These are phyloP conservation scores for Graphiopsis chlorocephala DNA, from an alignment of 2,329 filamentous ascomycete genomes.

Conservation along the genomic window DNA sequence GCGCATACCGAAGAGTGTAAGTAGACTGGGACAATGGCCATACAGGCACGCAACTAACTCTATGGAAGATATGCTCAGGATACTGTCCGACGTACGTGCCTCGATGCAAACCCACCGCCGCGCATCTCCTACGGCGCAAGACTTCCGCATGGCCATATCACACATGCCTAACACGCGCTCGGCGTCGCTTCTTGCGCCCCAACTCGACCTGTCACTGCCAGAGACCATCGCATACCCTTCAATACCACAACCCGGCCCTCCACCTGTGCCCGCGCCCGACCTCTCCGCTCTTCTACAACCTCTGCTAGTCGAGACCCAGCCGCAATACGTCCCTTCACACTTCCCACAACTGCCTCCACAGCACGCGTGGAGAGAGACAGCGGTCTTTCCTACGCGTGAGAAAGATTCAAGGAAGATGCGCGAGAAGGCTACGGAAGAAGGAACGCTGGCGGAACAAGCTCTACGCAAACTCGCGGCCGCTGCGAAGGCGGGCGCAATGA, in stretches of 20 bases:
- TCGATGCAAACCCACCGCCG: slow-evolving; percentile 59
- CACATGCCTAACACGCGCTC: slow-evolving; percentile 33
- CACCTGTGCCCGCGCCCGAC: slow-evolving; percentile 41
- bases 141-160: slow-evolving; percentile 56
- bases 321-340: slow-evolving; percentile 56
- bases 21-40: slow-evolving; percentile 22
- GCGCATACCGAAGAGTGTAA: slow-evolving; percentile 53
- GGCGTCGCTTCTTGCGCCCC: slow-evolving; percentile 39
- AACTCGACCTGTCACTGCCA: slow-evolving; percentile 40
- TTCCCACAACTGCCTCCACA: slow-evolving; percentile 62
- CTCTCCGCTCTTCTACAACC: slow-evolving; percentile 52
- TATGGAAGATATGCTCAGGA: slow-evolving; percentile 46
- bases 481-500: slow-evolving; percentile 49
- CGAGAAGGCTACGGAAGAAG: slow-evolving; percentile 64
- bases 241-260: slow-evolving; percentile 41
- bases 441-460: slow-evolving; percentile 63
- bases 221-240: slow-evolving; percentile 35
- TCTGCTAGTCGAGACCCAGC: slow-evolving; percentile 48
- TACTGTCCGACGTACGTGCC: slow-evolving; percentile 53
- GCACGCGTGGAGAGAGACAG: slow-evolving; percentile 62
- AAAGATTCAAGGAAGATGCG: slow-evolving; percentile 53
- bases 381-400: slow-evolving; percentile 58
- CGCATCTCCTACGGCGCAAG: slow-evolving; percentile 54
- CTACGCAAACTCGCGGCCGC: slow-evolving; percentile 57
- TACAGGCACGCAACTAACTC: slow-evolving; percentile 33